Percentiles rank a stretch among this genome's conserved stretches.
Evolutionary conservation across 2,329 filamentous ascomycete species (phyloP).

Genomic region (Colletotrichum somersetense): DNA sequence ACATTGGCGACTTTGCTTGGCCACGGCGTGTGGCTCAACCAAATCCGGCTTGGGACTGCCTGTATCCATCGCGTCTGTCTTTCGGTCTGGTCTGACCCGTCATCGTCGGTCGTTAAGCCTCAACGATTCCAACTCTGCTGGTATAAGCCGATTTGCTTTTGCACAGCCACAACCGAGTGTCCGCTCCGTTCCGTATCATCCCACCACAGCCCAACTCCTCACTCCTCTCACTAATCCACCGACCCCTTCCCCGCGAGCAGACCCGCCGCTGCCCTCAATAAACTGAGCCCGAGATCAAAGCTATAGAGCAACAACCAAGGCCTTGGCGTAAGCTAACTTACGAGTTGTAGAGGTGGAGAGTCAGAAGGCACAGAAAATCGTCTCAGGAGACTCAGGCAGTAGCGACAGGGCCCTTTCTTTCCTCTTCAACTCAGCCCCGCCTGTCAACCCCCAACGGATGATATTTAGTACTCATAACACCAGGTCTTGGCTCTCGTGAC

Average conservation of each 20-base stretch:
- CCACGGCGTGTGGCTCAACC: background rate
- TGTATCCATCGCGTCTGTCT: background rate
- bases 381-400: background rate
- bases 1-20: background rate
- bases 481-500: background rate
- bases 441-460: background rate
- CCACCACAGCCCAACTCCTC: conserved; percentile 16
- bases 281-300: background rate
- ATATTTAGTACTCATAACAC: background rate
- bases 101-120: background rate
- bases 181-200: conserved; percentile 30
- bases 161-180: conserved; percentile 37
- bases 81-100: background rate
- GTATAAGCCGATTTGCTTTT: conserved; percentile 23
- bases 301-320: background rate
- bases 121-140: background rate
- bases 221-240: background rate
- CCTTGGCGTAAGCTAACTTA: background rate
- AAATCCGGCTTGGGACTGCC: background rate
- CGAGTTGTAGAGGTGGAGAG: background rate
- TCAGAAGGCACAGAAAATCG: background rate
- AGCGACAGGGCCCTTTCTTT: background rate
- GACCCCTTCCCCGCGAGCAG: conserved; percentile 12
- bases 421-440: background rate
- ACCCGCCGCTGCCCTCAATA: background rate